These are phyloP conservation scores for Phytophthora meadii DNA, from an alignment of 352 stramenopile species.

Conservation along the genomic window DNA sequence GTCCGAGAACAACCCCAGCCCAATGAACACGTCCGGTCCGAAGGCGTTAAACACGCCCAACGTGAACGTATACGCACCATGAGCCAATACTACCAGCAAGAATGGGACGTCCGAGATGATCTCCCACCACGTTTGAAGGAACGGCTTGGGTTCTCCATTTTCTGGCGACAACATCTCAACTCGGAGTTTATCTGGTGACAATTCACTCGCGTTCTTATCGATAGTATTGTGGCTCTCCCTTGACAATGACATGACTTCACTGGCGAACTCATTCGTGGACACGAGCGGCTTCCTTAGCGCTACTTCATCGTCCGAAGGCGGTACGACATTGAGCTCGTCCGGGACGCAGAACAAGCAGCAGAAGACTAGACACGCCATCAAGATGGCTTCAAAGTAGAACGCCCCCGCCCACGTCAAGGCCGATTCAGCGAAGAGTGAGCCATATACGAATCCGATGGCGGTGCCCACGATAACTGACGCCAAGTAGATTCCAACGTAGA, in stretches of 20 bases:
- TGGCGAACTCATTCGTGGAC: slow-evolving; percentile 40
- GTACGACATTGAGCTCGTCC: slow-evolving; percentile 46
- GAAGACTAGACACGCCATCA: slow-evolving; percentile 76
- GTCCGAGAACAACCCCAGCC: slow-evolving; percentile 73
- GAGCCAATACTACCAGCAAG: slow-evolving; percentile 69
- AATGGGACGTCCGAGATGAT: slow-evolving; percentile 73
- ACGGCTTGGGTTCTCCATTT: slow-evolving; percentile 26
- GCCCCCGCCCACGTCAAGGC: slow-evolving; percentile 69
- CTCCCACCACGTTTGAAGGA: slow-evolving; percentile 43
- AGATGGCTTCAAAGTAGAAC: slow-evolving; percentile 84
- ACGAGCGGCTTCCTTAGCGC: slow-evolving; percentile 24
- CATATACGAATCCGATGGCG: slow-evolving; percentile 83
- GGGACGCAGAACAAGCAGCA: slow-evolving; percentile 58
- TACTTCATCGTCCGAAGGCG: slow-evolving; percentile 35
- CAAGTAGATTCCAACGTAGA: slow-evolving; percentile 92
- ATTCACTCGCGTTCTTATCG: slow-evolving; percentile 14
- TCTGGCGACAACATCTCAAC: slow-evolving; percentile 14
- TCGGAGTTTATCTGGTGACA: slow-evolving; percentile 21
- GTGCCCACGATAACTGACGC: slow-evolving; percentile 84
- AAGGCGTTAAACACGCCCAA: slow-evolving; percentile 82
- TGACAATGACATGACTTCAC: slow-evolving; percentile 35
- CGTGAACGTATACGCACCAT: slow-evolving; percentile 81
- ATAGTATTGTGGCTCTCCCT: slow-evolving; percentile 26
- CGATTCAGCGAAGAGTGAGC: slow-evolving; percentile 61
- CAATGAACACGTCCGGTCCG: slow-evolving; percentile 78